A percentile compares a stretch with the other conserved stretches of the same genome.
phyloP scores from a whole-genome alignment of 2,329 filamentous ascomycete species.

The Aspergillus quadrilineatus region DNA sequence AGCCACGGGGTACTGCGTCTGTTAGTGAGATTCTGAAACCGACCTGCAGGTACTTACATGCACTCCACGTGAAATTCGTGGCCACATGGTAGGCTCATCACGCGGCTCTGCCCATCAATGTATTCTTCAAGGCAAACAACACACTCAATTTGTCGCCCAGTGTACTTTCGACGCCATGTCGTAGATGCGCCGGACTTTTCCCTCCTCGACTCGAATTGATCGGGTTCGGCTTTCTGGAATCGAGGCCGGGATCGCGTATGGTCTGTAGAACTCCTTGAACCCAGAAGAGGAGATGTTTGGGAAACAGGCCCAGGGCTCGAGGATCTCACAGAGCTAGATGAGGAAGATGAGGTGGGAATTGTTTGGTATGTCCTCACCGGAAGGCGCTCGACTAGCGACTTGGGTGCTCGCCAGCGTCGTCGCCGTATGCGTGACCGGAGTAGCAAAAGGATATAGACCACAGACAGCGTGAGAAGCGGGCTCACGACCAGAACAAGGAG shows the following conservation, averaged over 20 bases:
- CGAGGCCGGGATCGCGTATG: constrained; percentile 35
- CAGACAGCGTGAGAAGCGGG: constrained; percentile 84
- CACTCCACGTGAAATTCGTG: constrained; percentile 98
- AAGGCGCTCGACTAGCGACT: constrained; percentile 90
- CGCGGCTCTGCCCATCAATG: constrained; percentile 84
- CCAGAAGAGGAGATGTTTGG: constrained; percentile 75
- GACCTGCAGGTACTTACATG: constrained; percentile 71
- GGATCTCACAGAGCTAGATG: constrained; percentile 55
- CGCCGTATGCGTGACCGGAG: constrained; percentile 84
- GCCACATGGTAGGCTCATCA: constrained; percentile 96
- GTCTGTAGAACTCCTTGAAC: constrained; percentile 31
- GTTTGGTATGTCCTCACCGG: constrained; percentile 95
- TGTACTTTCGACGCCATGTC: constrained; percentile 57
- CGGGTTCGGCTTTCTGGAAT: constrained; percentile 38
- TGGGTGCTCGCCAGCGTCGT: constrained; percentile 92
- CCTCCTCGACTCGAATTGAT: constrained; percentile 28
- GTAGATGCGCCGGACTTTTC: constrained; percentile 48
- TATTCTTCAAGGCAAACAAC: constrained; percentile 98
- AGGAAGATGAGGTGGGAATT: constrained; percentile 63
- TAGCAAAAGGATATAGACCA: constrained; percentile 86
- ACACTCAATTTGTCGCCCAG: constrained; percentile 74
- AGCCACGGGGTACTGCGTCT: constrained; percentile 82
- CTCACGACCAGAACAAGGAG: constrained; percentile 95
- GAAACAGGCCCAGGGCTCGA: constrained; percentile 66
- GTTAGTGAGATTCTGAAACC: constrained; percentile 18